Evolutionary conservation across 805 yeast species (phyloP), one percentile per base, ranked within the genome.

Genomic region (Nakazawaea molendinolei): DNA sequence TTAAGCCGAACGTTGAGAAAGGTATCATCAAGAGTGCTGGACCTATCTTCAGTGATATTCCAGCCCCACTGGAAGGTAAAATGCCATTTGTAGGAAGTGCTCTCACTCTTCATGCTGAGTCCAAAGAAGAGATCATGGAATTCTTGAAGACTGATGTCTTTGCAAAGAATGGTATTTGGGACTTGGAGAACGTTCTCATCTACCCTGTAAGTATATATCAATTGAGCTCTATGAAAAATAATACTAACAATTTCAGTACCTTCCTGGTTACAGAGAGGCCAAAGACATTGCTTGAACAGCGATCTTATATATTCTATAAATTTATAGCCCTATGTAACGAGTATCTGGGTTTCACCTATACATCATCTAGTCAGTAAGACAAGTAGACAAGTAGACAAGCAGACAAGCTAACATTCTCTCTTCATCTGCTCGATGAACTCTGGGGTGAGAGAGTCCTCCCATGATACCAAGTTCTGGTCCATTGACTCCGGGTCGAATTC

Each of bases 111-210:
- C 61, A 65, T 41, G 90, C 90, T 23, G 76, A 76, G 35, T 62
- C 76, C 33, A 74, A 67, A 49, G 80, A 80, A 43, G 81, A 81
- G 44, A 77, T 80, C 8, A 43, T 79, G 30, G 83, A 76, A 28
- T 60, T 80, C 38, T 67, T 85, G 54, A 71, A 76, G 49, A 48
- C 61, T 33, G 95, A 85, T 52, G 54, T 76, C 23, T 85, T 77
- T 55, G 71, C 71, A 46, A 66, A 64, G 46, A 64, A 66, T 23
- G 89, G 86, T 2, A 69, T 85, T 41, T 85, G 94, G 95, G 94
- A 85, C 53, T 52, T 82, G 42, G 74, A 74, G 25, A 69, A 65
- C 37, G 79, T 71, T 14, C 50, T 77, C 44, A 71, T 80, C 26
- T 68, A 72, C 49, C 86, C 86, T 31, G 41, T 38, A 29, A 38